phyloP scores from a whole-genome alignment of 1,284 basidiomycete genomes.

The Sanghuangporus baumii region DNA sequence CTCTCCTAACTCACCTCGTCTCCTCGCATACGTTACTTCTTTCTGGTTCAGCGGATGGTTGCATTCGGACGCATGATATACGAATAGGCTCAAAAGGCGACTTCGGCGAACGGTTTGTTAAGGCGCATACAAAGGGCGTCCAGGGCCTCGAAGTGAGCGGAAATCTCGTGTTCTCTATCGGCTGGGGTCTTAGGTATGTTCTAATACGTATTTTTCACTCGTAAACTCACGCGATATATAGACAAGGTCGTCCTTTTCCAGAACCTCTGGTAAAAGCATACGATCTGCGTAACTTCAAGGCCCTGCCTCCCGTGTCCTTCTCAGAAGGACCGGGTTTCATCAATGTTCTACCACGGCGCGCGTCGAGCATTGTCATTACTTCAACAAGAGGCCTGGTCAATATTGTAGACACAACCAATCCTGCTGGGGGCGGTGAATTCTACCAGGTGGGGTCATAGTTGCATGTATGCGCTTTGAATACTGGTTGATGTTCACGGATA shows the following conservation, averaged over 20 bases:
- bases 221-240: slow-evolving; percentile 28
- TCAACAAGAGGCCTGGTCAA: slow-evolving; percentile 89
- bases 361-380: slow-evolving; percentile 75
- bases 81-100: slow-evolving; percentile 53
- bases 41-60: slow-evolving; percentile 80
- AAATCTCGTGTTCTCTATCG: slow-evolving; percentile 80
- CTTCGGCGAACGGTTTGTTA: slow-evolving; percentile 42
- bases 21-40: slow-evolving; percentile 62
- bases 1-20: slow-evolving; percentile 59
- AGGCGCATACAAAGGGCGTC: slow-evolving; percentile 78
- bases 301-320: slow-evolving; percentile 82
- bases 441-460: slow-evolving; percentile 50
- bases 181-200: slow-evolving; percentile 74
- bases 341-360: slow-evolving; percentile 74
- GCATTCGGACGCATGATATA: slow-evolving; percentile 80
- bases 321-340: slow-evolving; percentile 86
- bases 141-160: slow-evolving; percentile 79
- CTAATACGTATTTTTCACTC: neutral
- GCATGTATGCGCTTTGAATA: slow-evolving; percentile 11
- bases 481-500: slow-evolving; percentile 25
- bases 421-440: slow-evolving; percentile 63
- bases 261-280: slow-evolving; percentile 94
- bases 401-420: slow-evolving; percentile 78
- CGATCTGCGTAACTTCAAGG: slow-evolving; percentile 79
- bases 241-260: slow-evolving; percentile 83